These are phyloP conservation scores for Plasmodium yoelii DNA, from an alignment of 169 alveolate species.

Conservation along the genomic window DNA sequence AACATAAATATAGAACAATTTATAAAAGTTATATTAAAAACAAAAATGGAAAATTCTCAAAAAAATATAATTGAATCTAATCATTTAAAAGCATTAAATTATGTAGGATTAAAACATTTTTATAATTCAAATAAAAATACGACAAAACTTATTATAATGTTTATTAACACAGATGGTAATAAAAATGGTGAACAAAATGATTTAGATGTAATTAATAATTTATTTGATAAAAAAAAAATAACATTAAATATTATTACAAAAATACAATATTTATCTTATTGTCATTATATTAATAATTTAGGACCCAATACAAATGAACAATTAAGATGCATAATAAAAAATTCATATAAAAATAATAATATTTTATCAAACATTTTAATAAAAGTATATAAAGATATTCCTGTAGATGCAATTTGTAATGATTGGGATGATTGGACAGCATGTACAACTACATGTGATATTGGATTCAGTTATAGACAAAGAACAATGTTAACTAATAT, in stretches of 20 bases:
- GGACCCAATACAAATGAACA: constrained; percentile 72
- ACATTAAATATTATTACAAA: constrained; percentile 36
- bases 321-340: constrained; percentile 46
- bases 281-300: constrained; percentile 41
- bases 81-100: constrained; percentile 56
- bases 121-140: constrained; percentile 3
- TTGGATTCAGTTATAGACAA: constrained; percentile 21
- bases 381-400: constrained; percentile 43
- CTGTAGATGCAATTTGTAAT: constrained; percentile 54
- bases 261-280: constrained; percentile 10
- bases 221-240: constrained; percentile 56
- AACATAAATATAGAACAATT: background rate
- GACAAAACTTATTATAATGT: constrained; percentile 45
- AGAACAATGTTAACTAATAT: constrained; percentile 6
- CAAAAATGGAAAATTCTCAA: background rate
- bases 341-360: constrained; percentile 6
- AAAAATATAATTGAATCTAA: background rate
- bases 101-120: constrained; percentile 57
- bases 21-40: background rate
- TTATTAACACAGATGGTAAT: constrained; percentile 48
- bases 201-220: constrained; percentile 11
- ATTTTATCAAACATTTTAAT: background rate
- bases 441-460: constrained; percentile 47
- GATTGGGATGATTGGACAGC: constrained; percentile 51
- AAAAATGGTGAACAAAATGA: background rate